Conservation (phyloP, 805 yeast species). For the Starmerella geochares region DNA sequence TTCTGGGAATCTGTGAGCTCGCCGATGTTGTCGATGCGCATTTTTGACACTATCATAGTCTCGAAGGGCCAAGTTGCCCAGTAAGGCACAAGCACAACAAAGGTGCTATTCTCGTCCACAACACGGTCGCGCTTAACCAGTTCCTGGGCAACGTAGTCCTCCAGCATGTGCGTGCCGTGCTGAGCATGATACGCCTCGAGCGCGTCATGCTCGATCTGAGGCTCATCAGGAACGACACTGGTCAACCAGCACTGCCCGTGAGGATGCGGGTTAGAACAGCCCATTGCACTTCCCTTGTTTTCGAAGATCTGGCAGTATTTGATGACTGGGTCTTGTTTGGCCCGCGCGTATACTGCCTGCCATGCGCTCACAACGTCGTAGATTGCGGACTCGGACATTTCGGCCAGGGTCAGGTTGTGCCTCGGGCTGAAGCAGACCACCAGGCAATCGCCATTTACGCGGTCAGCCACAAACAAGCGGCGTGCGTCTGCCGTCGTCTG, state of each 20-base stretch:
- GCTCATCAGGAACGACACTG: slow-evolving; percentile 56
- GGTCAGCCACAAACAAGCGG: slow-evolving; percentile 43
- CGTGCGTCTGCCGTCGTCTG: slow-evolving; percentile 28
- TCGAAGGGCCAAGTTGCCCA: slow-evolving; percentile 84
- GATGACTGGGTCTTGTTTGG: slow-evolving; percentile 37
- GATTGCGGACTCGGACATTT: slow-evolving; percentile 42
- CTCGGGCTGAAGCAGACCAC: slow-evolving; percentile 66
- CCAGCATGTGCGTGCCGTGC: slow-evolving; percentile 43
- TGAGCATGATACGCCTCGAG: slow-evolving; percentile 40
- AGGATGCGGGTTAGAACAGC: slow-evolving; percentile 73
- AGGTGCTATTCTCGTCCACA: slow-evolving; percentile 51
- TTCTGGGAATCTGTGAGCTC: slow-evolving; percentile 36
- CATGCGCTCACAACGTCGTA: slow-evolving; percentile 48
- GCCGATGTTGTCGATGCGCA: slow-evolving; percentile 42
- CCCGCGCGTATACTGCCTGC: slow-evolving; percentile 42
- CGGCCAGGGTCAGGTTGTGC: slow-evolving; percentile 56
- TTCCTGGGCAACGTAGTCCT: slow-evolving; percentile 53
- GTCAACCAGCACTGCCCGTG: slow-evolving; percentile 78
- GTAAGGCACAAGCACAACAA: slow-evolving; percentile 61
- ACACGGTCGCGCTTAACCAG: slow-evolving; percentile 36
- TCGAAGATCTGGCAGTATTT: slow-evolving; percentile 61
- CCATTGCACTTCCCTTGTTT: slow-evolving; percentile 72
- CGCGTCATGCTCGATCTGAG: slow-evolving; percentile 45
- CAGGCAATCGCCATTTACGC: slow-evolving; percentile 57
- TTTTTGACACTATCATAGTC: slow-evolving; percentile 51